Conservation (phyloP, 768 basidiomycete genomes). For the Roridomyces roridus region DNA sequence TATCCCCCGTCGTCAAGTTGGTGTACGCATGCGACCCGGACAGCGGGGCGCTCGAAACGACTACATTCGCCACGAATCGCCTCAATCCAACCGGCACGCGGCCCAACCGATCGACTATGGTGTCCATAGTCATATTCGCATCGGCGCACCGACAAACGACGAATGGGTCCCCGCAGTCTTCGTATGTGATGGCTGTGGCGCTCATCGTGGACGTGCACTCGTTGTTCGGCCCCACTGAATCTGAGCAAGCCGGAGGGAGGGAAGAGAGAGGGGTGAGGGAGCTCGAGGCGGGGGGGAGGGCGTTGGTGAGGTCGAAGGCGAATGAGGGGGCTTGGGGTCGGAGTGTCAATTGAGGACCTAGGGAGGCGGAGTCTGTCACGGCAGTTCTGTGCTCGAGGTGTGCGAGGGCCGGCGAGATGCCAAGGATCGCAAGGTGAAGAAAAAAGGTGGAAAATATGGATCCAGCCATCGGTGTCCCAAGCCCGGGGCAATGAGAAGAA, state of each 20-base stretch:
- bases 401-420: no score
- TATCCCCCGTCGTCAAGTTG: constrained; percentile 37
- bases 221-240: constrained; percentile 4
- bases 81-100: constrained; percentile 38
- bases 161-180: constrained; percentile 34
- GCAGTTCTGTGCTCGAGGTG: no score
- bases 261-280: background rate
- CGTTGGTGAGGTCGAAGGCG: background rate
- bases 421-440: no score
- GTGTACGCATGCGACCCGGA: constrained; percentile 37
- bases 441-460: no score
- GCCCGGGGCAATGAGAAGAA: no score
- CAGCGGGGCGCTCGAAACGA: constrained; percentile 13
- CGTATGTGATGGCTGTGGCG: constrained; percentile 34
- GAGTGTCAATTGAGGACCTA: no score
- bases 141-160: constrained; percentile 35
- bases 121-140: constrained; percentile 34
- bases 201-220: constrained; percentile 34
- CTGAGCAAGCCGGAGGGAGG: background rate
- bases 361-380: no score
- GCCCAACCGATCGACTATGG: constrained; percentile 31
- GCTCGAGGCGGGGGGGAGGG: background rate
- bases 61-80: constrained; percentile 32
- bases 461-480: no score
- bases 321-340: background rate